A percentile compares a stretch with the other conserved stretches of the same genome.
Conservation (phyloP, 1,139 yeast genomes). For the Keqinozyma sinolaborantium region DNA sequence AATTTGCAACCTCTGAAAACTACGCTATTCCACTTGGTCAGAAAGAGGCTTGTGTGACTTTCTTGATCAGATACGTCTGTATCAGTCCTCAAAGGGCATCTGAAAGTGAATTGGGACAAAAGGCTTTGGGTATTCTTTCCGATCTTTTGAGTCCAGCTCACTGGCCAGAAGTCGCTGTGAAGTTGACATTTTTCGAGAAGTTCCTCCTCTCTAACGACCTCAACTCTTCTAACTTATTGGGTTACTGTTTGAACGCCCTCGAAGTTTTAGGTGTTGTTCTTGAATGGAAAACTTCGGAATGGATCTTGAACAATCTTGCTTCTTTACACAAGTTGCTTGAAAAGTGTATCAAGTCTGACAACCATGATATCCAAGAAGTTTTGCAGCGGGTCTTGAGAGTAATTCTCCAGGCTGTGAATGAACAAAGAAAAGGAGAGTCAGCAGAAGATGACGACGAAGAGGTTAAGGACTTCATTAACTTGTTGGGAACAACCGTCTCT, state of each 20-base stretch:
- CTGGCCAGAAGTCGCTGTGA: constrained; percentile 88
- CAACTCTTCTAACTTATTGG: constrained; percentile 55
- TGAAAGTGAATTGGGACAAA: constrained; percentile 77
- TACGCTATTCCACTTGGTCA: constrained; percentile 74
- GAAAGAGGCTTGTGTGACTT: constrained; percentile 90
- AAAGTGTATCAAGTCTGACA: constrained; percentile 78
- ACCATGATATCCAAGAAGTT: constrained; percentile 79
- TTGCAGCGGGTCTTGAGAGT: constrained; percentile 70
- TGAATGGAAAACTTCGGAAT: constrained; percentile 68
- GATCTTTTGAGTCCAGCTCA: constrained; percentile 66
- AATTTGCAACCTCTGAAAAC: constrained; percentile 38
- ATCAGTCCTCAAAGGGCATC: constrained; percentile 82
- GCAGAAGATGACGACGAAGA: constrained; percentile 55
- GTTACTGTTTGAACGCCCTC: constrained; percentile 83
- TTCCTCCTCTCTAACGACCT: constrained; percentile 78
- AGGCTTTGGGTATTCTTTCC: constrained; percentile 73
- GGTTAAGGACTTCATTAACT: constrained; percentile 56
- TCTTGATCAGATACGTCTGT: constrained; percentile 83
- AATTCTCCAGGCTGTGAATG: constrained; percentile 60
- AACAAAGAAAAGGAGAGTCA: constrained; percentile 38
- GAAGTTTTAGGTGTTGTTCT: constrained; percentile 87
- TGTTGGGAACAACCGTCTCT: constrained; percentile 65
- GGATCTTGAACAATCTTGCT: constrained; percentile 71
- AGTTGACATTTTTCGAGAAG: constrained; percentile 81
- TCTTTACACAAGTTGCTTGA: constrained; percentile 73